Percentiles rank a stretch among this genome's conserved stretches.
Conservation (phyloP, 768 basidiomycete genomes). For the Galerina sulciceps region DNA sequence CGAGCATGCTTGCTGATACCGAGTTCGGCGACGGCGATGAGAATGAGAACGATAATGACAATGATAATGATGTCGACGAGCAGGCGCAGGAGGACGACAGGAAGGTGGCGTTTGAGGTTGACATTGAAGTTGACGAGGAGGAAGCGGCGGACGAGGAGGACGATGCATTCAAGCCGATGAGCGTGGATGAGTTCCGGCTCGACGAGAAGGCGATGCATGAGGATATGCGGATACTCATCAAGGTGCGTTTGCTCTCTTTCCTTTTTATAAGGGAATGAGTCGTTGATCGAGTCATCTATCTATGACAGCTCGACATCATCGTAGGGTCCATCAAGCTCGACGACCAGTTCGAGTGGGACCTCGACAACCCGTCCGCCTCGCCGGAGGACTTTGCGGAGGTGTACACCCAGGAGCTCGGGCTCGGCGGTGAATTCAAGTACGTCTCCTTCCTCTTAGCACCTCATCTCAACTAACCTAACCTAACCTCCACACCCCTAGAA, state of each 20-base stretch:
- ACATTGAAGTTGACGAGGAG: slow-evolving; percentile 28
- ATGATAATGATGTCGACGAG: slow-evolving; percentile 31
- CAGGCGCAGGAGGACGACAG: slow-evolving; percentile 17
- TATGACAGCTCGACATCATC: slow-evolving; percentile 86
- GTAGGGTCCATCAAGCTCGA: slow-evolving; percentile 91
- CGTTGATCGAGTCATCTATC: slow-evolving; percentile 2
- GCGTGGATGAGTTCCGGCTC: slow-evolving; percentile 65
- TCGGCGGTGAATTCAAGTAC: slow-evolving; percentile 92
- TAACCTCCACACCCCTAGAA: slow-evolving; percentile 50
- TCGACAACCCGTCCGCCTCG: slow-evolving; percentile 76
- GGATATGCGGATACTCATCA: slow-evolving; percentile 91
- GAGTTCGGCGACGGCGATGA: slow-evolving; percentile 28
- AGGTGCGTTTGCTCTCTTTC: slow-evolving; percentile 55
- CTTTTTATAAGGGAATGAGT: not conserved
- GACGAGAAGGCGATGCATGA: slow-evolving; percentile 72
- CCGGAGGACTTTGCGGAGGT: slow-evolving; percentile 93
- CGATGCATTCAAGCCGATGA: slow-evolving; percentile 43
- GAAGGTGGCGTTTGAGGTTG: slow-evolving; percentile 36
- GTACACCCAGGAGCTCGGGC: slow-evolving; percentile 84
- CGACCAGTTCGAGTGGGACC: slow-evolving; percentile 98
- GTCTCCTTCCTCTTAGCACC: slow-evolving; percentile 27
- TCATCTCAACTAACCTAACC: not conserved
- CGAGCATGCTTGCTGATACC: slow-evolving; percentile 20
- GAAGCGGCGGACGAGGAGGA: slow-evolving; percentile 36
- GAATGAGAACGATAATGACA: slow-evolving; percentile 35